phyloP scores from a whole-genome alignment of 371 early-diverging fungal genomes.

The Smittium mucronatum region DNA sequence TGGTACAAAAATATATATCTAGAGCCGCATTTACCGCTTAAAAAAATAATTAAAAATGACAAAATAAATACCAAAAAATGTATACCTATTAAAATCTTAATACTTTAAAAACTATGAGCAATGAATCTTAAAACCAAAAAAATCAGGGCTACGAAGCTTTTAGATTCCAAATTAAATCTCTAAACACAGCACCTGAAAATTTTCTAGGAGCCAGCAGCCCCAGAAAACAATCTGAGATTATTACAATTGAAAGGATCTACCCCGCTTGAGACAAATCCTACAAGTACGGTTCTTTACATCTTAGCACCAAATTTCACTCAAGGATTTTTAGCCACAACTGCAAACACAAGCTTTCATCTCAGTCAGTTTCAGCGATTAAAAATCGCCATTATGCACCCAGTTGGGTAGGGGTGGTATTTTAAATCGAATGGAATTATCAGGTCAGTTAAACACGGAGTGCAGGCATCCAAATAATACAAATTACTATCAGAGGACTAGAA shows the following conservation, averaged over 20 bases:
- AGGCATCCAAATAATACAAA: not conserved
- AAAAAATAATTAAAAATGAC: too few species aligned
- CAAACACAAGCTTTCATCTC: not conserved
- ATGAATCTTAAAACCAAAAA: not conserved
- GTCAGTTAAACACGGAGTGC: not conserved
- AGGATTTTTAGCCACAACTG: not conserved
- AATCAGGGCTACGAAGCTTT: not conserved
- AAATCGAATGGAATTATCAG: not conserved
- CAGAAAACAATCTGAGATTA: not conserved
- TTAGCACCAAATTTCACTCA: not conserved
- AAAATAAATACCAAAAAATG: not conserved
- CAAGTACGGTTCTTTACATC: not conserved
- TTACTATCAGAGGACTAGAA: not conserved
- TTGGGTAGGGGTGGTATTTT: not conserved
- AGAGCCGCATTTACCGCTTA: not conserved
- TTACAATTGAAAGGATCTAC: not conserved
- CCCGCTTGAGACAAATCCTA: not conserved
- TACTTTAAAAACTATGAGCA: not conserved
- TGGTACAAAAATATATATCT: not conserved
- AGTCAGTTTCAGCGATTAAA: not conserved
- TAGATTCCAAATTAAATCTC: not conserved
- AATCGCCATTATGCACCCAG: not conserved
- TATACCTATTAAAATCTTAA: not conserved
- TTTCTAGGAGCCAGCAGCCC: not conserved
- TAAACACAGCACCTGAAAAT: not conserved